These are phyloP conservation scores for Colletotrichum sp. DNA, from an alignment of 2,329 filamentous ascomycete species.

Conservation along the genomic window DNA sequence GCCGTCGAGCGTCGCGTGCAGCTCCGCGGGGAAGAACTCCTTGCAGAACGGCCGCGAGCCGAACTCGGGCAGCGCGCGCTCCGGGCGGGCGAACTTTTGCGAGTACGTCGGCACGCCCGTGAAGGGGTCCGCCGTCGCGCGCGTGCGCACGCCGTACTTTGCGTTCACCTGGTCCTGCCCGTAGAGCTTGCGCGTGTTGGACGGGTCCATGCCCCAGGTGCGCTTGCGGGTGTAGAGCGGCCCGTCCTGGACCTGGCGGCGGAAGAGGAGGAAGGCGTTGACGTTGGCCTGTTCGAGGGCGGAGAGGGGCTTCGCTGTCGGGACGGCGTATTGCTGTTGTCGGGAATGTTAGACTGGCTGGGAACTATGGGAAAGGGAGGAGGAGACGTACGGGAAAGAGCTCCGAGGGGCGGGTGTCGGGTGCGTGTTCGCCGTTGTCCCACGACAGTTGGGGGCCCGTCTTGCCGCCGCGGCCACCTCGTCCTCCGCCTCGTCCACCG, in stretches of 20 bases:
- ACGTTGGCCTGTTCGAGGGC: conserved; percentile 51
- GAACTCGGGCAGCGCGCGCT: conserved; percentile 61
- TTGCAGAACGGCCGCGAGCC: conserved; percentile 52
- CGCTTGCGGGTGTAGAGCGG: conserved; percentile 62
- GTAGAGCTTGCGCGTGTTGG: conserved; percentile 49
- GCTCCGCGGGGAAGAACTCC: conserved; percentile 61
- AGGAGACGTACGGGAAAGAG: conserved; percentile 56
- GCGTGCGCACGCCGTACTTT: conserved; percentile 58
- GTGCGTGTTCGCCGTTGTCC: conserved; percentile 54
- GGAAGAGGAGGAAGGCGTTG: conserved; percentile 59
- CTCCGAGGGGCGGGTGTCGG: conserved; percentile 62
- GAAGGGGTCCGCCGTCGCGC: conserved; percentile 63
- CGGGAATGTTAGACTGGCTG: neutral
- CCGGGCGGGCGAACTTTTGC: conserved; percentile 56
- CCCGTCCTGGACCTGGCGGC: conserved; percentile 59
- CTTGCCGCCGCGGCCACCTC: conserved; percentile 54
- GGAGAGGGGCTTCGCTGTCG: conserved; percentile 48
- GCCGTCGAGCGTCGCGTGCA: conserved; percentile 60
- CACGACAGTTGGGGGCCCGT: conserved; percentile 55
- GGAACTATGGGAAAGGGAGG: neutral
- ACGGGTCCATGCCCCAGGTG: conserved; percentile 35
- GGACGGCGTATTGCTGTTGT: conserved; percentile 54
- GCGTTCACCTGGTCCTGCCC: conserved; percentile 65
- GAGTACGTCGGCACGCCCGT: conserved; percentile 64
- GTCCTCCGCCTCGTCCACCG: conserved; percentile 48